Evolutionary conservation across 2,329 filamentous ascomycete genomes (phyloP), one percentile per base, ranked within the genome.

Genomic region (Ascochyta pisi): DNA sequence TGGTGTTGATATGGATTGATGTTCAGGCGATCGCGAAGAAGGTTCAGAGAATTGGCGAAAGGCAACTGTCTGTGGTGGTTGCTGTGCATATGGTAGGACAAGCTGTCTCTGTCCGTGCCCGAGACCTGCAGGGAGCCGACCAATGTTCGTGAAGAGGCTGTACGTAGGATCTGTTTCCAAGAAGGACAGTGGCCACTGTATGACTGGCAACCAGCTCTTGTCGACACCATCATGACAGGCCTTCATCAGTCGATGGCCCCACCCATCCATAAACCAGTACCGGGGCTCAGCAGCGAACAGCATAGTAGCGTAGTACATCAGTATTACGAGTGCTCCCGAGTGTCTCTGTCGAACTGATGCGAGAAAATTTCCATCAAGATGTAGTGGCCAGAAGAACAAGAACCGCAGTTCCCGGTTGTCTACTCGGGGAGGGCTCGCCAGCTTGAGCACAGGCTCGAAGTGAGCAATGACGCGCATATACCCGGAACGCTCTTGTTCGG

Each of bases 241-340:
- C 8, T 58, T 56, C 46, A 73, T 66, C 4, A 73, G 49, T 19
- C 66, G 60, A 34, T 69, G 55, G 16, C 66, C 71, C 71, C 75
- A 74, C 1, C 70, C 72, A 2, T 69, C 52, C 54, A 76, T 66
- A 78, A 76, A 77, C 77, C 68, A 80, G 67, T 73, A 76, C 12
- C 61, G 54, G 63, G 63, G 54, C 50, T 77, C 75, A 6, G 75
- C 62, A 6, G 62, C 63, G 22, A 69, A 66, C 3, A 79, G 58
- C 7, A 76, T 58, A 12, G 75, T 66, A 13, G 73, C 68, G 53
- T 77, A 80, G 48, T 77, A 67, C 40, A 76, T 73, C 13, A 79
- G 51, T 22, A 79, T 54, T 3, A 74, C 67, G 19, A 80, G 58
- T 2, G 76, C 73, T 1, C 68, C 70, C 7, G 75, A 66, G 15